Base-by-base conservation (phyloP, 768 basidiomycete genomes). In the Leccinum rimulosum region DNA sequence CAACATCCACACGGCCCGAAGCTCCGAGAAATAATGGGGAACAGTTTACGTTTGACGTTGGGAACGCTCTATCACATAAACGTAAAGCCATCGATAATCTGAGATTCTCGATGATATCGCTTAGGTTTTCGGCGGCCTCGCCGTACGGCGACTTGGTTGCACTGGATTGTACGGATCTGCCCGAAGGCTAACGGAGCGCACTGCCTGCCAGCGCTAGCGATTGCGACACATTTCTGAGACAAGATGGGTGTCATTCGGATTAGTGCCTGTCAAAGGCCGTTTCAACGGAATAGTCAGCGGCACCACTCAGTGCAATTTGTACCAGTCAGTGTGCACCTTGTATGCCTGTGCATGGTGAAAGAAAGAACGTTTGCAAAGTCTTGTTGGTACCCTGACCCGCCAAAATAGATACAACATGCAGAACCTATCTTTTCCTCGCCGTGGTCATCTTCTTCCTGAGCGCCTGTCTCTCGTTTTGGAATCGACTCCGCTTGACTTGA, bases 391-490 rank as follows among this genome's bases (percentile, higher is more conserved):
- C 38, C 0, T 43, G 43, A 43, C n/a, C 43, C 43, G n/a, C 9
- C 0, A 4, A 19, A 1, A 19, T 19, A 11, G 19, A 19, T 45
- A 45, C 43, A 22, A 19, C 19, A 45, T 50, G 19, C 6, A 17
- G 12, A 19, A 40, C 45, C 64, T 66, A 72, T 47, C 52, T 61
- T 54, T 49, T 64, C 53, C 25, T 69, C n/a, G 48, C 4, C 47
- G 64, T 71, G 14, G 60, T 50, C 55, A 55, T 51, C 54, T 64
- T 69, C 54, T 67, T 75, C 63, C 73, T 70, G 36, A 80, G 68
- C 6, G 69, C 66, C 56, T 70, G 77, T 49, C 75, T 70, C 58
- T 76, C 79, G 69, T 74, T 76, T 62, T 79, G 79, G 62, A 82
- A 80, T 33, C 77, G 72, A 49, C 71, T 71, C 60, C 71, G 73